These are phyloP conservation scores for Diversispora eburnea DNA, from an alignment of 192 early-diverging fungal species.

Conservation along the genomic window DNA sequence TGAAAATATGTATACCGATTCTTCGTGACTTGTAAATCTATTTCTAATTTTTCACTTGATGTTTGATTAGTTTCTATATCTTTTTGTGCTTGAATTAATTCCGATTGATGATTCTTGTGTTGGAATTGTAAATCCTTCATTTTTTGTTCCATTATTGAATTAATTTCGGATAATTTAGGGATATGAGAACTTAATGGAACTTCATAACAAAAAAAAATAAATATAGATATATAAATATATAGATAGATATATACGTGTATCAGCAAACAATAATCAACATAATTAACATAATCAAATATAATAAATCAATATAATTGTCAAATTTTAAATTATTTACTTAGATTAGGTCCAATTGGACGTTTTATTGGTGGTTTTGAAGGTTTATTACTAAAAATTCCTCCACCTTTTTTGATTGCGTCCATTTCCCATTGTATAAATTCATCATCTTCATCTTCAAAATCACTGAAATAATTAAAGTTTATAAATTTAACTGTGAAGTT, in stretches of 20 bases:
- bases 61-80: slow-evolving; percentile 33
- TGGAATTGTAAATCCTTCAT: slow-evolving; percentile 32
- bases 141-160: slow-evolving; percentile 32
- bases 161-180: slow-evolving; percentile 39
- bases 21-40: slow-evolving; percentile 38
- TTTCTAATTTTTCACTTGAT: slow-evolving; percentile 35
- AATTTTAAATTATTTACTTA: slow-evolving; percentile 8
- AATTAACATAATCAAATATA: too few relatives aligned
- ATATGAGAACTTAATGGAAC: slow-evolving; percentile 43
- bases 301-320: too few relatives aligned
- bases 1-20: slow-evolving; percentile 54
- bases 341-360: background rate
- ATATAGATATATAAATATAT: background rate
- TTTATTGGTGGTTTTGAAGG: background rate
- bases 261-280: background rate
- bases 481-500: background rate
- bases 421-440: slow-evolving; percentile 55
- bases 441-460: slow-evolving; percentile 46
- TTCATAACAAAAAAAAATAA: slow-evolving; percentile 19
- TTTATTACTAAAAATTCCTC: slow-evolving; percentile 9
- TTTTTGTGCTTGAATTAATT: slow-evolving; percentile 38
- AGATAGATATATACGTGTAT: too few relatives aligned
- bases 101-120: slow-evolving; percentile 34
- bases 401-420: slow-evolving; percentile 53
- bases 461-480: slow-evolving; percentile 24